Percentiles rank a stretch among this genome's conserved stretches.
Conservation (phyloP, 129 eudicot species). For the Smallanthus sonchifolius region DNA sequence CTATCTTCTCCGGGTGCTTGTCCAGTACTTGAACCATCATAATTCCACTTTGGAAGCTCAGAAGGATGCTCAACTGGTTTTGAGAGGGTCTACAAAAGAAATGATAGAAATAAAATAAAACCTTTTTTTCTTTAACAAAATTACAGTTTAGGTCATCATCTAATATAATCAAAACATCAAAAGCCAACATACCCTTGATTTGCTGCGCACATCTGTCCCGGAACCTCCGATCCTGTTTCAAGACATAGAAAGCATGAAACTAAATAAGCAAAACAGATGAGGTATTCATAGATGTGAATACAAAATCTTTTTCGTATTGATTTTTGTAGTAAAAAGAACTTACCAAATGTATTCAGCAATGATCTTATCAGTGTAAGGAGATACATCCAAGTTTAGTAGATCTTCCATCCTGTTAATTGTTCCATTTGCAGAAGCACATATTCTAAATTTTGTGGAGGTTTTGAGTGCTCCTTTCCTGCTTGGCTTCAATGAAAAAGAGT, state of each 20-base stretch:
- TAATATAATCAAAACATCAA: neutral
- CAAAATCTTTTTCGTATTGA: neutral
- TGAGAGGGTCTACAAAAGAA: slow-evolving; percentile 54
- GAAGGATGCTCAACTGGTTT: slow-evolving; percentile 91
- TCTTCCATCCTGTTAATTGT: slow-evolving; percentile 84
- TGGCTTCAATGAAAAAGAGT: slow-evolving; percentile 63
- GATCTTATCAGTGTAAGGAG: slow-evolving; percentile 79
- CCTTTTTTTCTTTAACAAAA: slow-evolving; percentile 1
- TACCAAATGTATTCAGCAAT: slow-evolving; percentile 98
- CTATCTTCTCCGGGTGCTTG: slow-evolving; percentile 99
- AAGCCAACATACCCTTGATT: slow-evolving; percentile 70
- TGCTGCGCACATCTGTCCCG: slow-evolving; percentile 89
- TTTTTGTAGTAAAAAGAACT: neutral
- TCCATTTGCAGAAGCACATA: slow-evolving; percentile 57
- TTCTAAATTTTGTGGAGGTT: slow-evolving; percentile 52
- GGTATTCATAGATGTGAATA: neutral
- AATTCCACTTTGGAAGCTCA: slow-evolving; percentile 96
- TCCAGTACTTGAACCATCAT: slow-evolving; percentile 97
- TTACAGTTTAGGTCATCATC: neutral
- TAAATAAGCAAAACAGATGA: slow-evolving; percentile 11
- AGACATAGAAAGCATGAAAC: slow-evolving; percentile 10
- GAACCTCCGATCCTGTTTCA: slow-evolving; percentile 92
- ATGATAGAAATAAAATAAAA: neutral
- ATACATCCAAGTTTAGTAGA: slow-evolving; percentile 78
- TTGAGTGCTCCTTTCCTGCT: slow-evolving; percentile 61